Percentiles rank a stretch among this genome's conserved stretches.
phyloP scores from a whole-genome alignment of 495 filamentous ascomycete genomes.

The Penicillium steckii region DNA sequence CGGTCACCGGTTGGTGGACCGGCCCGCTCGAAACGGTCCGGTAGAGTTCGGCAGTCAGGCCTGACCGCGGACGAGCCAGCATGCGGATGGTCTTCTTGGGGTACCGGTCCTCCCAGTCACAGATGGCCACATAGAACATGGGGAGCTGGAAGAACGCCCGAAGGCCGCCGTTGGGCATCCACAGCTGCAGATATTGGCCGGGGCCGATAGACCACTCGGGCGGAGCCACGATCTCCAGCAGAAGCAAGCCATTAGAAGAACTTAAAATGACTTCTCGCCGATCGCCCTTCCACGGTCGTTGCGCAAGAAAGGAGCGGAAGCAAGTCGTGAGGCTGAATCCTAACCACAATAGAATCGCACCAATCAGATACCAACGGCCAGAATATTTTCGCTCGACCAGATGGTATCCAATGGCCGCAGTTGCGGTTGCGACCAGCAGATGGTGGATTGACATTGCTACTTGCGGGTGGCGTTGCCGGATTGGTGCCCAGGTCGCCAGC shows the following conservation, averaged over 20 bases:
- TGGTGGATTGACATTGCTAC: neutral
- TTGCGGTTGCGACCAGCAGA: neutral
- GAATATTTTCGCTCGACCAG: neutral
- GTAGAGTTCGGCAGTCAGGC: neutral
- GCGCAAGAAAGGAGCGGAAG: neutral
- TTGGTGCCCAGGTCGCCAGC: neutral
- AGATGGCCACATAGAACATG: neutral
- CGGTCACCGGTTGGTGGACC: neutral
- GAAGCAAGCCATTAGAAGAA: neutral
- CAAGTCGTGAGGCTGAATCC: neutral
- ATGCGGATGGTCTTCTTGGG: neutral
- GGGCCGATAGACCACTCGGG: neutral
- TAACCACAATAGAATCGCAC: neutral
- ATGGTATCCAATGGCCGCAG: neutral
- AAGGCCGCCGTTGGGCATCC: neutral
- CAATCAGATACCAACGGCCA: neutral
- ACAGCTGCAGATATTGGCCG: constrained; percentile 1
- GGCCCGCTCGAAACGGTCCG: neutral
- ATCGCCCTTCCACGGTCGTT: neutral
- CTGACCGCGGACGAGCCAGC: neutral
- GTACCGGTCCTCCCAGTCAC: neutral
- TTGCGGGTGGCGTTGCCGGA: neutral
- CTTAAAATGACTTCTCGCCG: neutral
- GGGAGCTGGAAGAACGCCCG: neutral
- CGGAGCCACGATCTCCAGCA: neutral